Base-by-base conservation (phyloP, 371 early-diverging fungal species). In the Dichotomocladium elegans region DNA sequence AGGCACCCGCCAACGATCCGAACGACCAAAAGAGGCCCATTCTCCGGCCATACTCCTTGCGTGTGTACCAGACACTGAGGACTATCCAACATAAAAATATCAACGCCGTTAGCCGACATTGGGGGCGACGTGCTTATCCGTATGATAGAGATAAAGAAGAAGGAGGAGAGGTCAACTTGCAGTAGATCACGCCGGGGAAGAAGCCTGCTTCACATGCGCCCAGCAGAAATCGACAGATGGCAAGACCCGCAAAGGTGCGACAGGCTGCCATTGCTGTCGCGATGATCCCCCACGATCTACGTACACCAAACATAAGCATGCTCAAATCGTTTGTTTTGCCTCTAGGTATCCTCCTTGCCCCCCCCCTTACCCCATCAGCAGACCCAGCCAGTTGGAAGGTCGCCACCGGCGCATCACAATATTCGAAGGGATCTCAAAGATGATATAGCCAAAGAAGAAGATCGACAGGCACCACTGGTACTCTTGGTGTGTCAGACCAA, bases 351-450 rank as follows among this genome's bases (percentile, higher is more conserved):
- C n/a, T n/a, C n/a, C n/a, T n/a, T n/a, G n/a, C n/a, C n/a, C n/a
- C n/a, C n/a, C n/a, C 7, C 15, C 34, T 59, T 70, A 63, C 70
- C 58, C 49, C 64, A 61, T 66, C 10, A 66, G 33, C 11, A 59
- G 47, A 22, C 49, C 59, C 33, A 42, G 53, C 28, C 48, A 41
- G 33, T n/a, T 44, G 11, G 59, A 44, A 1, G 59, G 59, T n/a
- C 55, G 53, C 55, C 63, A 53, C 21, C 64, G 48, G 41, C 66
- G 61, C 27, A 68, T 63, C 33, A 72, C 31, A 15, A 72, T 41
- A 56, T 66, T 69, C 15, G 70, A 70, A 37, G 70, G 70, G 19
- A 70, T 49, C 40, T 70, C 61, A 35, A 66, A 66, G 22, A 70
- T 35, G 21, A 70, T 66, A 28, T 58, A 60, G 26, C 58, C 58